These are phyloP conservation scores for Aspergillus funiculosus DNA, from an alignment of 495 filamentous ascomycete species.

Conservation along the genomic window DNA sequence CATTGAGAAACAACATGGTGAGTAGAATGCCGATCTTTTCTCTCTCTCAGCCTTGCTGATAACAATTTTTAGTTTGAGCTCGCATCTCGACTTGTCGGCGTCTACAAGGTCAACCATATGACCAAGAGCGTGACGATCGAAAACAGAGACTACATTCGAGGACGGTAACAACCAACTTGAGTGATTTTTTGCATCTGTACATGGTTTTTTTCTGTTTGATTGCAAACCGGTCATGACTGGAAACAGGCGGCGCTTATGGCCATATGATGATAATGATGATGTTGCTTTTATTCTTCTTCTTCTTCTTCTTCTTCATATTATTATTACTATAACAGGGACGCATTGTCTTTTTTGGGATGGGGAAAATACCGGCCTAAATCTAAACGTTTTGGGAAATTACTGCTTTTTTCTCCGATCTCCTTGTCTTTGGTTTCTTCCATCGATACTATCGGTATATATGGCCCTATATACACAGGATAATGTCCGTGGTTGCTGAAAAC, in stretches of 20 bases:
- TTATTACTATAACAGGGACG: no score
- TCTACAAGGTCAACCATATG: constrained; percentile 99
- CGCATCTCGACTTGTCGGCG: constrained; percentile 83
- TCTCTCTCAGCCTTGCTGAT: constrained; percentile 6
- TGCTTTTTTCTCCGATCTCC: no score
- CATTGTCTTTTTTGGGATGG: no score
- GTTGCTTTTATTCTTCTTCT: constrained; percentile 5
- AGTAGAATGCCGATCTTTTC: constrained; percentile 5
- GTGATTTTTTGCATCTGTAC: constrained; percentile 7
- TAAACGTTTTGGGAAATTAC: no score
- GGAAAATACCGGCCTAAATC: no score
- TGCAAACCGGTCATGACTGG: constrained; percentile 3
- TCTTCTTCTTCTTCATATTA: no score
- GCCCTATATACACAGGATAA: no score
- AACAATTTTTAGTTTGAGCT: constrained; percentile 66
- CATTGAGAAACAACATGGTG: constrained; percentile 93
- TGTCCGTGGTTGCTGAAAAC: no score
- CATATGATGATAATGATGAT: constrained; percentile 6
- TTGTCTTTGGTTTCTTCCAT: no score
- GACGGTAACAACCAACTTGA: constrained; percentile 37
- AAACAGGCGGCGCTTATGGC: constrained; percentile 8
- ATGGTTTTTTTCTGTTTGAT: constrained; percentile 1
- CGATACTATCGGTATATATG: no score
- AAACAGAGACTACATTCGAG: constrained; percentile 73
- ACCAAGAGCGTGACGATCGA: constrained; percentile 96